Base-by-base conservation (phyloP, 1,284 basidiomycete species). In the Irpex rosettiformis region DNA sequence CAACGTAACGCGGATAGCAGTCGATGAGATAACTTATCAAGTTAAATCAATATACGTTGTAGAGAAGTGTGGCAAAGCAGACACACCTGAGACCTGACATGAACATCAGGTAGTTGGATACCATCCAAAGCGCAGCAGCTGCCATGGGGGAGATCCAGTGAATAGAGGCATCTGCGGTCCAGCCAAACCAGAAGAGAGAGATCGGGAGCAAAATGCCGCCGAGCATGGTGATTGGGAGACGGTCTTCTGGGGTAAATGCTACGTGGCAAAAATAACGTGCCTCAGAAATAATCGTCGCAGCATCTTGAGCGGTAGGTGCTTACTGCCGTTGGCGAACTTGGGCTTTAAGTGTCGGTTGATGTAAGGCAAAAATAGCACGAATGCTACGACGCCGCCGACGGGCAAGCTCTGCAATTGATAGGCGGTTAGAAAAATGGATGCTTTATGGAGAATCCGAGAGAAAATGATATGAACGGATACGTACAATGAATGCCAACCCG, bases 131-230 rank as follows among this genome's bases (percentile, higher is more conserved):
- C 4, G 57, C 27, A 1, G 68, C 66, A 4, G 60, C 68, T 3
- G 69, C 54, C 55, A 69, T 66, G 18, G 69, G 69, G 28, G 68
- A 65, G 22, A 68, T 66, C 72, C 72, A 73, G 43, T 69, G 72
- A 2, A 75, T 56, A 45, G 56, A 63, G 3, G 65, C 21, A 6
- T 61, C 63, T 4, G 74, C 70, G 0, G 76, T 73, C 75, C 77
- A 79, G 7, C 77, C 77, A 54, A 80, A 73, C 68, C 73, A 72
- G 66, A 80, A 76, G 22, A 78, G 70, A 4, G 74, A 76, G 18
- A 73, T 61, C 0, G 78, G 73, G 25, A 79, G 70, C 1, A 73
- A 61, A 7, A 74, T 70, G 6, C 72, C 75, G 0, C 73, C 74
- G 13, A 72, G 48, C 65, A 75, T 70, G 3, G 75, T 70, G 3